A percentile compares a stretch with the other conserved stretches of the same genome.
These are phyloP conservation scores for Tubosaeta sp. DNA, from an alignment of 768 basidiomycete species.

Conservation along the genomic window DNA sequence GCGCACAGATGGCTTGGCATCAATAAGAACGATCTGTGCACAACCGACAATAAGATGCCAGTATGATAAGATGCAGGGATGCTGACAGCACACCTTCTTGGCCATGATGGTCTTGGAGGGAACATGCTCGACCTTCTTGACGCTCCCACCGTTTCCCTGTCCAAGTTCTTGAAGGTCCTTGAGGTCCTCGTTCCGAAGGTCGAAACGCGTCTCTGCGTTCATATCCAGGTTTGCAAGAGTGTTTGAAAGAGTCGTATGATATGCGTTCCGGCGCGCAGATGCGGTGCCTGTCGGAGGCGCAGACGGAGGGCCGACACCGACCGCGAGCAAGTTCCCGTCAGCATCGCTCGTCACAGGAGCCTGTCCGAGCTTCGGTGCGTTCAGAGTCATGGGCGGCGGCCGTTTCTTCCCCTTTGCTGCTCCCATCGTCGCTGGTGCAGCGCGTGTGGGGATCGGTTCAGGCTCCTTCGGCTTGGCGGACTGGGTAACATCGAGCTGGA, in stretches of 20 bases:
- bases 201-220: constrained; percentile 79
- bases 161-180: constrained; percentile 89
- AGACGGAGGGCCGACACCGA: constrained; percentile 45
- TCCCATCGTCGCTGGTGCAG: constrained; percentile 37
- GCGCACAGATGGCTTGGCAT: constrained; percentile 91
- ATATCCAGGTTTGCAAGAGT: constrained; percentile 85
- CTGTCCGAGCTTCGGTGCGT: constrained; percentile 60
- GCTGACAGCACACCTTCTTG: constrained; percentile 72
- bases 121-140: constrained; percentile 90
- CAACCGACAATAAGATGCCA: not conserved
- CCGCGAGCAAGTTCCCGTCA: constrained; percentile 46
- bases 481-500: constrained; percentile 63
- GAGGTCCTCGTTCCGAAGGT: constrained; percentile 85
- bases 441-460: constrained; percentile 44
- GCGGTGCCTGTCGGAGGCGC: constrained; percentile 49
- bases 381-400: constrained; percentile 80
- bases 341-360: constrained; percentile 23
- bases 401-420: constrained; percentile 57
- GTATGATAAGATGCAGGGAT: not conserved
- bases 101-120: constrained; percentile 95
- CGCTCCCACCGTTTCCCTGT: constrained; percentile 95
- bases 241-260: constrained; percentile 75
- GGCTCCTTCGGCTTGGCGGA: constrained; percentile 37
- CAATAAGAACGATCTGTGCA: constrained; percentile 85
- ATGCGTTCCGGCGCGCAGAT: constrained; percentile 60